Evolutionary conservation across 345 rosid species (phyloP), one percentile per base, ranked within the genome.

Genomic region (Durio zibethinus): DNA sequence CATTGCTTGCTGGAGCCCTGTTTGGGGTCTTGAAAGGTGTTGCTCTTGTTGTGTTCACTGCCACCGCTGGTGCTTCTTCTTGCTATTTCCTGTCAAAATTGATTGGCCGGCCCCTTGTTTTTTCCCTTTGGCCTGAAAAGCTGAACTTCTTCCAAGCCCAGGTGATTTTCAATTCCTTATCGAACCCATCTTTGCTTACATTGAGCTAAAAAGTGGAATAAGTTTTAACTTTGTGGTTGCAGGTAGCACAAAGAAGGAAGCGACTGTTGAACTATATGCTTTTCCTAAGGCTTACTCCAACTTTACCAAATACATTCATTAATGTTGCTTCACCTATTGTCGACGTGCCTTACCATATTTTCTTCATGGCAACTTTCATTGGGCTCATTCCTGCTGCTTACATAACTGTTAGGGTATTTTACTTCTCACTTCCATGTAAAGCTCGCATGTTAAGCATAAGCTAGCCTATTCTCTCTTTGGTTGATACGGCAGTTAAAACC

Each of bases 11-110:
- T 63, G 99, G 97, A 79, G 87, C 98, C 43, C 90, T 95, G 64
- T 95, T 95, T 80, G 99, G 98, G 40, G 94, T 89, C 40, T 78
- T 86, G 71, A 90, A 87, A 88, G 97, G 98, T n/a, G 91, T 95
- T 80, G 93, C 91, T 63, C 85, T 93, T 73, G 96, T 95, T 60
- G 96, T 93, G 66, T 90, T 90, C 47, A 80, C 90, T 72, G 98
- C 98, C 81, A 89, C 98, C 20, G 98, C 98, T 42, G 99, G 99
- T 84, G 97, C 98, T 89, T 95, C 97, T 76, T 93, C 98, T 73
- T 95, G 96, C 80, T 95, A 68, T 79, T 92, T 93, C 90, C 87
- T 95, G 60, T 95, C 99, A 15, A 90, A 92, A 80, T 66, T 92
- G 64, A 89, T 95, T 2, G 98, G 98, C 12, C 88, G 93, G 48